phyloP scores from a whole-genome alignment of 306 rosid species.

The Casuarina glauca region DNA sequence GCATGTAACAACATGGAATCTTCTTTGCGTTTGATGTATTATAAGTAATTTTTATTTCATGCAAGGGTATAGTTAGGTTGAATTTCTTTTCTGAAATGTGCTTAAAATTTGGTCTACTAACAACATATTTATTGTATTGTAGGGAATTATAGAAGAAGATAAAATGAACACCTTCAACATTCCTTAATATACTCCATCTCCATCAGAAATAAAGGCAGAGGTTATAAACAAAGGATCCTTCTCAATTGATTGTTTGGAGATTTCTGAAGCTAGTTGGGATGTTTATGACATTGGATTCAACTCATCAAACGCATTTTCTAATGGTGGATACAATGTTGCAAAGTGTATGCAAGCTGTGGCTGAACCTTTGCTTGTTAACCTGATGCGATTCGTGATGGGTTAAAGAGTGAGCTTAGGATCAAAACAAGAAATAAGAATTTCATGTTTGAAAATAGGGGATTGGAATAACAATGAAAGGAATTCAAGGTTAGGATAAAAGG shows the following conservation, averaged over 20 bases:
- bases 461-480: no score
- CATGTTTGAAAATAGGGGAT: no score
- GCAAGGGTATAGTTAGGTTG: neutral
- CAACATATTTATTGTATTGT: neutral
- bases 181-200: slow-evolving; percentile 55
- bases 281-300: slow-evolving; percentile 15
- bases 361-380: slow-evolving; percentile 44
- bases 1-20: no score
- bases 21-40: no score
- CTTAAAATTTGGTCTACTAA: neutral
- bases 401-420: no score
- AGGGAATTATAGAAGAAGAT: slow-evolving; percentile 53
- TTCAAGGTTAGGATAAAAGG: no score
- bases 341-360: slow-evolving; percentile 49
- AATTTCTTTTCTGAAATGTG: neutral
- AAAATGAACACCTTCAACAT: slow-evolving; percentile 50
- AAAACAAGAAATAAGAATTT: no score
- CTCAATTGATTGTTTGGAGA: slow-evolving; percentile 25
- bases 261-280: slow-evolving; percentile 38
- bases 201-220: slow-evolving; percentile 45
- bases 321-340: slow-evolving; percentile 35
- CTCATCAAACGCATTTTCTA: neutral
- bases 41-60: no score
- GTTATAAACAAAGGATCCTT: slow-evolving; percentile 55
- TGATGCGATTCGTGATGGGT: no score